Conservation (phyloP, 108 stramenopile genomes). For the Cylindrotheca closterium region DNA sequence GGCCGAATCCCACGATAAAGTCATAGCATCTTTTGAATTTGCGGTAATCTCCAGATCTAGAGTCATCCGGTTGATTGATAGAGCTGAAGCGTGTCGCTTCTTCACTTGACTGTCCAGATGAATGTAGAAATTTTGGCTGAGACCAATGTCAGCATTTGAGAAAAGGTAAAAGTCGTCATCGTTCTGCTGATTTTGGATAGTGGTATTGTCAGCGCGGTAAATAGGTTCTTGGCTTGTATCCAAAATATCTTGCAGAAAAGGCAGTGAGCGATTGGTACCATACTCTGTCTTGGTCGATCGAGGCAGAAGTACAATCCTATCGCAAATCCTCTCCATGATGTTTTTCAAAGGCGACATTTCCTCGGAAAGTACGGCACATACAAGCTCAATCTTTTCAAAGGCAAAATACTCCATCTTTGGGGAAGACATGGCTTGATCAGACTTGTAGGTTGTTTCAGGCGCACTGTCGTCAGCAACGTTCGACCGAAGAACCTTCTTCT, state of each 20-base stretch:
- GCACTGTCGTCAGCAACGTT: too few relatives aligned
- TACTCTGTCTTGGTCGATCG: conserved; percentile 18
- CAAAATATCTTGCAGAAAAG: conserved; percentile 13
- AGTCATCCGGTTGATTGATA: conserved; percentile 17
- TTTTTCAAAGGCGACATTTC: neutral
- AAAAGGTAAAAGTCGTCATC: neutral
- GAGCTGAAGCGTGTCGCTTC: neutral
- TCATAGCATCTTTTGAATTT: too few relatives aligned
- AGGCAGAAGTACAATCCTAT: neutral
- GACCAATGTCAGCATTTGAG: conserved; percentile 17
- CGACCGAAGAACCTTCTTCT: too few relatives aligned
- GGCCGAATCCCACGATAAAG: neutral
- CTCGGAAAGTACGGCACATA: conserved; percentile 7
- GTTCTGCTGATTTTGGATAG: neutral
- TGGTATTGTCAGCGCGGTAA: too few relatives aligned
- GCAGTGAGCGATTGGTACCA: conserved; percentile 3
- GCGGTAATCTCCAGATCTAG: neutral
- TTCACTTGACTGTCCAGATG: too few relatives aligned
- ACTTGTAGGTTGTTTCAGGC: too few relatives aligned
- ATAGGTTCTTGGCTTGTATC: too few relatives aligned
- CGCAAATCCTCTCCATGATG: conserved; percentile 11
- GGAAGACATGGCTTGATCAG: too few relatives aligned
- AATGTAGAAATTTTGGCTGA: conserved; percentile 21
- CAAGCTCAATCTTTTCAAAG: conserved; percentile 5
- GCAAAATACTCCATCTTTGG: too few relatives aligned